Evolutionary conservation across 169 alveolate species (phyloP).

Genomic region (Eimeria necatrix): DNA sequence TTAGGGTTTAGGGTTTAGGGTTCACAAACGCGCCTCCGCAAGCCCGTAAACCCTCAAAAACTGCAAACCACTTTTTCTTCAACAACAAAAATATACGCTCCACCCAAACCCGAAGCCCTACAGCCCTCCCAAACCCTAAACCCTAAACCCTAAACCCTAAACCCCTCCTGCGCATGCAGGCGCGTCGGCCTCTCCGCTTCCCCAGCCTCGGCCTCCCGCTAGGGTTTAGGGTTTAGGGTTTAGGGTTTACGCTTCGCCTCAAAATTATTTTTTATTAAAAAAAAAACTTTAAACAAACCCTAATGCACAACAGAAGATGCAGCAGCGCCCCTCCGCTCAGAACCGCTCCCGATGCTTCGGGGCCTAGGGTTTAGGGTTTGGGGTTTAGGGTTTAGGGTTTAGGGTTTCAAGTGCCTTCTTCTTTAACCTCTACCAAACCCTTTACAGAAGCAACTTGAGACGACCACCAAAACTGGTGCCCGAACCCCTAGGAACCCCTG

Average conservation of each 20-base stretch:
- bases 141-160: slow-evolving; percentile 34
- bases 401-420: background rate
- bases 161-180: too few relatives aligned
- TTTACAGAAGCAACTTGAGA: too few relatives aligned
- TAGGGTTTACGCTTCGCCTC: slow-evolving; percentile 4
- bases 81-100: background rate
- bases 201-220: background rate
- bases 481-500: too few relatives aligned
- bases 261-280: too few relatives aligned
- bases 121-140: background rate
- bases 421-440: background rate
- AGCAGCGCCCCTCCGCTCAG: too few relatives aligned
- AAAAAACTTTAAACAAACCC: too few relatives aligned
- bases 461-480: too few relatives aligned
- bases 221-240: slow-evolving; percentile 29
- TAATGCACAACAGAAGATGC: too few relatives aligned
- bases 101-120: slow-evolving; percentile 19
- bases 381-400: slow-evolving; percentile 54
- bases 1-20: slow-evolving; percentile 8
- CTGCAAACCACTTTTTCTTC: background rate
- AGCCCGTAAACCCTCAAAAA: background rate
- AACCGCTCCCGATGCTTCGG: background rate
- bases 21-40: background rate
- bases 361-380: slow-evolving; percentile 22
- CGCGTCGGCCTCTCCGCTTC: too few relatives aligned